These are phyloP conservation scores for Jatropha podagrica DNA, from an alignment of 441 rosid genomes.

Conservation along the genomic window DNA sequence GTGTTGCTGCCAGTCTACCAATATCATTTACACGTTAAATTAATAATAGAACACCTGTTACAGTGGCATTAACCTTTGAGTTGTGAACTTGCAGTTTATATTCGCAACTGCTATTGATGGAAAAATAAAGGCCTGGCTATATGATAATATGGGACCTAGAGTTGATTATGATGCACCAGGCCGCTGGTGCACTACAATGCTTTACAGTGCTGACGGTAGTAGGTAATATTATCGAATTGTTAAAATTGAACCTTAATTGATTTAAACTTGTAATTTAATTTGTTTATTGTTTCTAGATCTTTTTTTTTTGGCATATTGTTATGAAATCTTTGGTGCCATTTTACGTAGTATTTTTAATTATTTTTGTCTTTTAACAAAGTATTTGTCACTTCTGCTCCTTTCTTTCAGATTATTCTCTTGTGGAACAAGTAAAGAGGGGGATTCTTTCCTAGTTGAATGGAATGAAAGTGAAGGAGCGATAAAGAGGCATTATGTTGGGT, in stretches of 20 bases:
- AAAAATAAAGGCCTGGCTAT: conserved; percentile 92
- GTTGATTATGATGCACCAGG: conserved; percentile 88
- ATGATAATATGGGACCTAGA: conserved; percentile 82
- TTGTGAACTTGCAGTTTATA: conserved; percentile 59
- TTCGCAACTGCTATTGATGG: conserved; percentile 86
- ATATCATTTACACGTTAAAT: conserved; percentile 4
- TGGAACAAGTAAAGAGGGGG: conserved; percentile 92
- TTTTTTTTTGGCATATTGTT: not conserved
- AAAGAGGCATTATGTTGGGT: conserved; percentile 66
- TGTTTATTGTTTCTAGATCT: not conserved
- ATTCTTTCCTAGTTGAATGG: conserved; percentile 83
- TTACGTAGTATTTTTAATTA: not conserved
- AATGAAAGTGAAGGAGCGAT: conserved; percentile 89
- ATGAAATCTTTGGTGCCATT: not conserved
- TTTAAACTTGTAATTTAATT: conserved; percentile 6
- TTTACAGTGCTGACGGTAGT: conserved; percentile 86
- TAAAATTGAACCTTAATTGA: conserved; percentile 1
- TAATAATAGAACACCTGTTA: not conserved
- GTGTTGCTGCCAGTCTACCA: not conserved
- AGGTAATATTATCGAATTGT: conserved; percentile 41
- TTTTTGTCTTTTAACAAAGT: not conserved
- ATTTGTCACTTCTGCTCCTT: conserved; percentile 8
- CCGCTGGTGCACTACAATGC: conserved; percentile 78
- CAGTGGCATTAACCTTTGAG: conserved; percentile 20
- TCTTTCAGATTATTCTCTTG: conserved; percentile 79